Conservation (phyloP, 768 basidiomycete species). For the Panus rudis region DNA sequence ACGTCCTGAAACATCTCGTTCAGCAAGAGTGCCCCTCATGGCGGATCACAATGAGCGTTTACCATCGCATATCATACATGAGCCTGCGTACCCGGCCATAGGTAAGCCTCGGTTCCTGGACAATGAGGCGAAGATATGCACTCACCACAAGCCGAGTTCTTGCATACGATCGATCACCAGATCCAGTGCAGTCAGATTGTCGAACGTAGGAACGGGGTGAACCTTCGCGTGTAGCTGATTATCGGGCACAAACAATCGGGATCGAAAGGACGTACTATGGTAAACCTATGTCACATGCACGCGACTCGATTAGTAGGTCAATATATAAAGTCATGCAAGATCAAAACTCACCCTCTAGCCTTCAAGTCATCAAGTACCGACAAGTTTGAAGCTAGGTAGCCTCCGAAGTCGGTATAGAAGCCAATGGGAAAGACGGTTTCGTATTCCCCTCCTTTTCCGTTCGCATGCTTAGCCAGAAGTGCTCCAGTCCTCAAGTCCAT, state of each 20-base stretch:
- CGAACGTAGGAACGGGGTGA: constrained; percentile 65
- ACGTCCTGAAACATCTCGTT: constrained; percentile 32
- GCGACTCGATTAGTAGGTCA: not conserved
- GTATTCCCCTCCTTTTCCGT: constrained; percentile 14
- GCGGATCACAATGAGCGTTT: constrained; percentile 5
- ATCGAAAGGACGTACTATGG: constrained; percentile 26
- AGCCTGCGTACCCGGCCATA: too few relatives aligned
- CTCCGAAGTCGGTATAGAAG: constrained; percentile 60
- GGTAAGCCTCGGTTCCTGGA: too few relatives aligned
- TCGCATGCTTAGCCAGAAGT: constrained; percentile 31
- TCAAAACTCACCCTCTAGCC: constrained; percentile 39
- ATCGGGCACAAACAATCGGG: constrained; percentile 3
- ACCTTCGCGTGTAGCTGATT: constrained; percentile 34
- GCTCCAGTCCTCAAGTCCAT: constrained; percentile 41
- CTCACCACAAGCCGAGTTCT: constrained; percentile 52
- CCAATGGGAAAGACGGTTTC: constrained; percentile 58
- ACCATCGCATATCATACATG: constrained; percentile 80
- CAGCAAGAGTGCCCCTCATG: not conserved
- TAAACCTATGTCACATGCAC: constrained; percentile 27
- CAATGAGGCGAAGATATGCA: not conserved
- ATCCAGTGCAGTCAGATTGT: constrained; percentile 50
- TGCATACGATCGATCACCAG: constrained; percentile 65
- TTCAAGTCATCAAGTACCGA: constrained; percentile 49
- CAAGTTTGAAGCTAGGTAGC: constrained; percentile 46
- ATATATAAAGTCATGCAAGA: not conserved